These are phyloP conservation scores for Trichoderma gracile DNA, from an alignment of 2,329 filamentous ascomycete genomes.

Conservation along the genomic window DNA sequence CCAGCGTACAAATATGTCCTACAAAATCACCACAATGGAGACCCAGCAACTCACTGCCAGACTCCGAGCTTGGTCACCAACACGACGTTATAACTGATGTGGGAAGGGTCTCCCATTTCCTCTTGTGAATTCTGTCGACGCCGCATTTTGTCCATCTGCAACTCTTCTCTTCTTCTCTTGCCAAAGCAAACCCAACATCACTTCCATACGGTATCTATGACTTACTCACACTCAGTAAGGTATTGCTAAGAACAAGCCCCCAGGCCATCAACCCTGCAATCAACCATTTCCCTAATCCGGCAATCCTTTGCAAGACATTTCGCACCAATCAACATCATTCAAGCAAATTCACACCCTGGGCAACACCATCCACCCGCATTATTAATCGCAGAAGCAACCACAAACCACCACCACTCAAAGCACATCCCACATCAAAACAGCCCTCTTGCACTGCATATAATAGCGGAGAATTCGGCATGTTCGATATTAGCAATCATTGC, in stretches of 20 bases:
- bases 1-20: too few relatives aligned
- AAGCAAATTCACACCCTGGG: not conserved
- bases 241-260: too few relatives aligned
- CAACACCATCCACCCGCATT: not conserved
- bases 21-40: too few relatives aligned
- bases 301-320: not conserved
- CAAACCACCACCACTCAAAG: not conserved
- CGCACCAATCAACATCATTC: not conserved
- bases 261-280: not conserved
- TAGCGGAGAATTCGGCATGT: not conserved
- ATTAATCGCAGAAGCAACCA: not conserved
- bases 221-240: too few relatives aligned
- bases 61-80: too few relatives aligned
- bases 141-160: too few relatives aligned
- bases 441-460: not conserved
- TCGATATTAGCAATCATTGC: not conserved
- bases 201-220: too few relatives aligned
- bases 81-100: not conserved
- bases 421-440: not conserved
- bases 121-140: too few relatives aligned
- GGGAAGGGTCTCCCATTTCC: not conserved
- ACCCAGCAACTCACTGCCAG: too few relatives aligned
- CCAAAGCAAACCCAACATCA: too few relatives aligned
- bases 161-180: too few relatives aligned
- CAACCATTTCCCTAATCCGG: not conserved